Evolutionary conservation across 2,329 filamentous ascomycete species (phyloP), one percentile per base, ranked within the genome.

Genomic region (Ceratocystis colombiana): DNA sequence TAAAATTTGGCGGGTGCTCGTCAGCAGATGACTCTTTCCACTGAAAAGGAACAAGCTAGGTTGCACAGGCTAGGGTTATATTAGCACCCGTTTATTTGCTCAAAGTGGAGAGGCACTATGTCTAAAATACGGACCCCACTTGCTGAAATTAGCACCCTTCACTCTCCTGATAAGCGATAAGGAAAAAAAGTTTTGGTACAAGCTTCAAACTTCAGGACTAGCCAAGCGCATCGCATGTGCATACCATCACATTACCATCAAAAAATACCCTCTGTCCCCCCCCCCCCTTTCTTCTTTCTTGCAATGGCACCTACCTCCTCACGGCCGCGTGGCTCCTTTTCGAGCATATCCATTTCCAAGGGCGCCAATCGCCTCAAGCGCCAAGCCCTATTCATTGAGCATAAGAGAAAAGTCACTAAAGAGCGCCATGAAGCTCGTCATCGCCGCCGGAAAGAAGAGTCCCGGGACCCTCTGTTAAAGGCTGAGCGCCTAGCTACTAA

Each of bases 361-460:
- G 80, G 78, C 71, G 82, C 80, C 68, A 96, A 96, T 77, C 96
- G 96, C 75, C 77, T 89, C 25, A 87, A 86, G 73, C 83, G 94
- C 69, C 84, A 94, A 74, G 81, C 87, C 71, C 82, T 93, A 68
- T 88, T 91, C 73, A 80, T 96, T 68, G 85, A 89, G 71, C 83
- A 88, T 73, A 97, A 96, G 77, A 88, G 88, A 73, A 79, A 82
- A 57, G 84, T 84, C 70, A 88, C 90, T 73, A 87, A 86, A 73
- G 79, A 85, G 61, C 89, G 88, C 72, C 86, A 89, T 72, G 88
- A 91, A 72, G 82, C 86, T 72, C 85, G 92, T 69, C 88, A 91
- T 74, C 83, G 84, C 62, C 82, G 90, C 68, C 91, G 90, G 77
- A 89, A 88, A 76, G 89, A 92, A 73, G 94, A 99, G 76, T 84